phyloP scores from a whole-genome alignment of 768 basidiomycete species.

The Boletus speciosus region DNA sequence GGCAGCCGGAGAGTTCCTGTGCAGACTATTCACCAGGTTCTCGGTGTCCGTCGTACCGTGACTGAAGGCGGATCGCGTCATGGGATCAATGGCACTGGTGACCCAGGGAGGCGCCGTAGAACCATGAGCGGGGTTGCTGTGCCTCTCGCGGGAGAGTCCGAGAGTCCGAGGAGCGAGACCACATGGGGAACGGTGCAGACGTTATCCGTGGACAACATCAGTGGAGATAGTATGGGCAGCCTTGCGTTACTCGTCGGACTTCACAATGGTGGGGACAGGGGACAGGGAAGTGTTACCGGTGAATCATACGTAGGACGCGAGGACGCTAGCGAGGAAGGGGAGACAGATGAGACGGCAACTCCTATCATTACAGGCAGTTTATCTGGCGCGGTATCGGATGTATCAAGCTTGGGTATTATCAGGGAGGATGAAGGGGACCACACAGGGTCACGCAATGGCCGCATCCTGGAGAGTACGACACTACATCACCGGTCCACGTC shows the following conservation, averaged over 20 bases:
- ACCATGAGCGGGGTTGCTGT: constrained; percentile 6
- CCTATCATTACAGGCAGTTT: constrained; percentile 21
- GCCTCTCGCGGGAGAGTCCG: constrained; percentile 17
- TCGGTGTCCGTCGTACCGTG: constrained; percentile 19
- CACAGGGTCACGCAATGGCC: constrained; percentile 9
- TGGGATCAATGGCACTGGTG: constrained; percentile 9
- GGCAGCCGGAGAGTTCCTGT: constrained; percentile 16
- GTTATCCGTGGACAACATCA: constrained; percentile 15
- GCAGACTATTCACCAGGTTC: constrained; percentile 14
- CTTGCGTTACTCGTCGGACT: constrained; percentile 30
- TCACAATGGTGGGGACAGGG: constrained; percentile 29
- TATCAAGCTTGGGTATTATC: constrained; percentile 30
- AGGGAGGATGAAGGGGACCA: constrained; percentile 30
- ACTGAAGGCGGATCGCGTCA: constrained; percentile 12
- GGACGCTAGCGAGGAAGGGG: constrained; percentile 17
- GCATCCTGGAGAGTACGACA: constrained; percentile 6
- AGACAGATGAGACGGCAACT: constrained; percentile 17
- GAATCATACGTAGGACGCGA: constrained; percentile 19
- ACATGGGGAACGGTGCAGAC: constrained; percentile 36
- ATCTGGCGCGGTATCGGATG: constrained; percentile 16
- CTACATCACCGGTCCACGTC: constrained; percentile 18
- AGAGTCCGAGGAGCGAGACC: constrained; percentile 33
- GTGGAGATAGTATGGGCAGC: constrained; percentile 25
- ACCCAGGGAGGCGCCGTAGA: constrained; percentile 5
- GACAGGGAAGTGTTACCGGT: constrained; percentile 19